Base-by-base conservation (phyloP, 495 filamentous ascomycete genomes). In the Penicillium mononematosum region DNA sequence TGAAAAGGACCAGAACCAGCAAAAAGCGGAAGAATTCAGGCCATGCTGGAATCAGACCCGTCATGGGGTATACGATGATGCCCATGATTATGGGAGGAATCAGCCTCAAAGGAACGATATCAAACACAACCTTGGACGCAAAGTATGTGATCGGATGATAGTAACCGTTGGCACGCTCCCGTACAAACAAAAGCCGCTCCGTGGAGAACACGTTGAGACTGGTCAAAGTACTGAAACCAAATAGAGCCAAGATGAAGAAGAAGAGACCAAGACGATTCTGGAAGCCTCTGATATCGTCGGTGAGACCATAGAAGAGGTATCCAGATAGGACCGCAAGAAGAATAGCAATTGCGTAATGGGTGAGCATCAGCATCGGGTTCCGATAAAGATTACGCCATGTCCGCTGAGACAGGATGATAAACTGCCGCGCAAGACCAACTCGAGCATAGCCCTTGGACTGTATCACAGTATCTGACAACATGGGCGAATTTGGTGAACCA, bases 91-190 rank as follows among this genome's bases (percentile, higher is more conserved):
- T 89, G 2, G 94, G 95, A 29, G 94, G 94, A 56, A 99, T 89
- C 54, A 99, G 88, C 17, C 94, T 83, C 38, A 99, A 79, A 2
- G 94, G 94, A 14, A 99, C 85, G 53, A 98, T 93, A 63, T 99
- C 94, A 69, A 98, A 97, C 16, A 96, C 72, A 22, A 97, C 88
- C 75, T 98, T 98, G 60, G 92, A 87, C 0, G 88, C 78, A 66
- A 97, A 99, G 72, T 99, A 99, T n/a, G 93, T 93, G 61, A 96
- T 76, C 6, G 94, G 94, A n/a, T 88, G 82, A 68, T 99, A 99
- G 71, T 99, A 99, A 3, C 94, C 92, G 69, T 99, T 99, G 16
- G 94, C 94, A 53, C 94, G 79, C 76, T 99, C 94, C 31, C 95
- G 85, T 9, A 96, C 87, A 70, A 98, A 99, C 20, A 98, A 73